Evolutionary conservation across 768 basidiomycete genomes (phyloP), one percentile per base, ranked within the genome.

Genomic region (Fomitopsis serialis): DNA sequence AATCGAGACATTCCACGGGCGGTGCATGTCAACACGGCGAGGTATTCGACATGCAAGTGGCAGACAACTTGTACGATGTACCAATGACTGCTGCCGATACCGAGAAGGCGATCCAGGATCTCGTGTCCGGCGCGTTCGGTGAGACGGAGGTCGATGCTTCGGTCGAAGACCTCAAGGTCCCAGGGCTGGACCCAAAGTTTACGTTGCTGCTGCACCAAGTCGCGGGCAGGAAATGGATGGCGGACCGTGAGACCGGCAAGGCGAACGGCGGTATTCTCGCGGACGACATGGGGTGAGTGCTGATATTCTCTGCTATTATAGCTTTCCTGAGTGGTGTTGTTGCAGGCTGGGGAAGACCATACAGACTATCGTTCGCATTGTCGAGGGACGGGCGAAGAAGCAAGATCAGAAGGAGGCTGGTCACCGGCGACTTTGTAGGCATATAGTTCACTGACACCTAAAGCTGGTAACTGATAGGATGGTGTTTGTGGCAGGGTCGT

Each of bases 221-320:
- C 9, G 72, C 89, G 45, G 92, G 92, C 21, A 77, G 93, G 0
- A 69, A 70, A 23, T 99, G 95, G 95, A 94, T 99, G 89, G 74
- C 74, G 22, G 81, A 85, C 7, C 78, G 95, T 19, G 96, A 98
- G 69, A 68, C 76, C 8, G 84, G 81, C 29, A 91, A 90, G 69
- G 82, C 85, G 59, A 73, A 63, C 7, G 95, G 96, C 1, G 96
- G 96, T 0, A 93, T 98, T 59, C 72, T 97, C 13, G 93, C 93
- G 4, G 94, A 98, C 66, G 90, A 90, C 62, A 91, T 91, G 87
- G 89, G 88, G 88, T 87, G 61, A 46, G 75, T 59, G 21, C 43
- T 32, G 29, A 32, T 32, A 32, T 11, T 32, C 5, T 32, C 11
- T 5, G 6, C 13, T 7, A 19, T 21, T 2, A 35, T 13, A 34